phyloP scores from a whole-genome alignment of 169 alveolate species.

The Plasmodium malariae region DNA sequence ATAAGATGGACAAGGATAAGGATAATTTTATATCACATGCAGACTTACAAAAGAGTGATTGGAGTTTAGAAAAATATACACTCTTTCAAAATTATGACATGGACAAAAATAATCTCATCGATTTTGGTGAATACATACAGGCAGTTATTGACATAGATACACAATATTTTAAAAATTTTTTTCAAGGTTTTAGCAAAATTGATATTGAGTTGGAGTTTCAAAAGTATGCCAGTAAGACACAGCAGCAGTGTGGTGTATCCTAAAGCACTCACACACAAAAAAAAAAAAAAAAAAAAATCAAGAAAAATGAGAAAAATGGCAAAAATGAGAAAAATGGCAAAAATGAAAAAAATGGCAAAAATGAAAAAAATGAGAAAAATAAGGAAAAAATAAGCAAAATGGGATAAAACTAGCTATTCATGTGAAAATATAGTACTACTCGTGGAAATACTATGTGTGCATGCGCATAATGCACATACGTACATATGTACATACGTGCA shows the following conservation, averaged over 20 bases:
- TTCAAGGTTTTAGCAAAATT: slow-evolving; percentile 80
- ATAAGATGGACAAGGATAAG: slow-evolving; percentile 77
- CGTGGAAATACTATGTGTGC: no score
- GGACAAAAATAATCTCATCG: slow-evolving; percentile 82
- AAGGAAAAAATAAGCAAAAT: no score
- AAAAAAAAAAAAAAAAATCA: background rate
- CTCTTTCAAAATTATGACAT: slow-evolving; percentile 77
- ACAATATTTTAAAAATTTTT: slow-evolving; percentile 76
- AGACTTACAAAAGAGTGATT: slow-evolving; percentile 81
- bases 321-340: no score
- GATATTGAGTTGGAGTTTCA: slow-evolving; percentile 83
- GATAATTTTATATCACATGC: slow-evolving; percentile 82
- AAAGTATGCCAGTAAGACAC: slow-evolving; percentile 78
- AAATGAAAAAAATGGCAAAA: no score
- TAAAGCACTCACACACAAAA: background rate
- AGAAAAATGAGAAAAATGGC: no score
- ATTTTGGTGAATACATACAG: slow-evolving; percentile 82
- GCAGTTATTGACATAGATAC: slow-evolving; percentile 82
- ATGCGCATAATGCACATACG: no score
- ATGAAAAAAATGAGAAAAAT: no score
- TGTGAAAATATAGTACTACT: no score
- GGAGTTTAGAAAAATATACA: slow-evolving; percentile 74
- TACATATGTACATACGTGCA: background rate
- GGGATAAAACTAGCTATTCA: no score
- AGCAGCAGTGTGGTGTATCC: background rate